These are phyloP conservation scores for Astrocystis sublimbata DNA, from an alignment of 495 filamentous ascomycete species.

Conservation along the genomic window DNA sequence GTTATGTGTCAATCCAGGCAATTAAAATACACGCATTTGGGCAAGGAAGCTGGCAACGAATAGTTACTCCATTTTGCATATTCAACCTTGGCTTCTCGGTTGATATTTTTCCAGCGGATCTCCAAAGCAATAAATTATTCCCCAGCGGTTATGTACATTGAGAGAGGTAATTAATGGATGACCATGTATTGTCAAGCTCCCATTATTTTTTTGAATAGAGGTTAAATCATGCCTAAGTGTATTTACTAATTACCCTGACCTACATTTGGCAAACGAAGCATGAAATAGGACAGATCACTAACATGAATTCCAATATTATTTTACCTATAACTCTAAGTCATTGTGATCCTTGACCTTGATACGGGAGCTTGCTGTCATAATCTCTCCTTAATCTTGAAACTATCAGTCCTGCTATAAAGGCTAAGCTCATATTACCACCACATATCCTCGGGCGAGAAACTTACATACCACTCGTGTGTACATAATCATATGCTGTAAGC, in stretches of 20 bases:
- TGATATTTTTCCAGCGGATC: slow-evolving; percentile 16
- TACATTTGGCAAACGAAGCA: background rate
- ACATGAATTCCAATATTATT: background rate
- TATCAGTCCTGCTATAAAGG: slow-evolving; percentile 12
- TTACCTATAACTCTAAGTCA: background rate
- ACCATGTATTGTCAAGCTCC: background rate
- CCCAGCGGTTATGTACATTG: slow-evolving; percentile 5
- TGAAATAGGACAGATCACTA: background rate
- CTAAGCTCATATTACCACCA: slow-evolving; percentile 7
- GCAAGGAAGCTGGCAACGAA: background rate
- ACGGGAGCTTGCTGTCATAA: background rate
- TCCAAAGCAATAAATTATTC: slow-evolving; percentile 2
- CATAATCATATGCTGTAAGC: slow-evolving; percentile 4
- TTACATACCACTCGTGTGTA: background rate
- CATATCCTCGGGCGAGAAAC: slow-evolving; percentile 12
- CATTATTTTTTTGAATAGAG: background rate
- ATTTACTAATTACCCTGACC: background rate
- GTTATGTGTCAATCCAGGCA: slow-evolving; percentile 19
- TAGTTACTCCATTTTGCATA: slow-evolving; percentile 12
- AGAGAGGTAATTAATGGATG: background rate
- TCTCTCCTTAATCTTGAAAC: background rate
- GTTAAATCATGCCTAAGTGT: background rate
- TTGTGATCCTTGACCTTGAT: background rate
- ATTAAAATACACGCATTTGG: background rate
- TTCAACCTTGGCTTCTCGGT: slow-evolving; percentile 16